Base-by-base conservation (phyloP, 257 asterid genomes). In the Verbascum thapsus region DNA sequence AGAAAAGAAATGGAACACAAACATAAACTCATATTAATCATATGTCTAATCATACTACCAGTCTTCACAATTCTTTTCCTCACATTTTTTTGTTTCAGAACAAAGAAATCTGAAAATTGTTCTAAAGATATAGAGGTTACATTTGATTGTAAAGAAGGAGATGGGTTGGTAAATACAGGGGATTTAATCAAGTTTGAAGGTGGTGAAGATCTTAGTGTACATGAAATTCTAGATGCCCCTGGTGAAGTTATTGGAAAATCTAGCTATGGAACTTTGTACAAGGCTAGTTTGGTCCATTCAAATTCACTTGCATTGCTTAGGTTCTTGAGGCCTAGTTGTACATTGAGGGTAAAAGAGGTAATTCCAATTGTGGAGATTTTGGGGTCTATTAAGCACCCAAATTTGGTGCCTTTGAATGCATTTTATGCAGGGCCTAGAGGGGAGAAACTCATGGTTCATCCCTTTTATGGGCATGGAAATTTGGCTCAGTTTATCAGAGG, bases 171-270 rank as follows among this genome's bases (percentile, higher is more conserved):
- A 5, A 56, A 62, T 18, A 55, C 55, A 56, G 91, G 80, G 83
- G 94, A 69, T 40, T 75, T 89, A 74, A 74, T 89, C 23, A 84
- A 74, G 77, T 89, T 89, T 59, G 67, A 78, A 40, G 95, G 92
- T 9, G 87, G 87, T 59, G 91, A 85, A 72, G 82, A 78, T 76
- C 90, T 89, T 0, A 74, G 68, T 51, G 83, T 73, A 5, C 58
- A 72, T 66, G 94, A 83, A 53, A 83, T 89, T 51, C 85, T 89
- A 3, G 97, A 89, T 51, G 97, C 97, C 42, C 94, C 97, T 7
- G 95, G 97, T 35, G 97, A 89, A 63, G 97, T 89, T 45, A 89
- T 89, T 19, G 94, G 94, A 19, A 89, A 89, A 73, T 89, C 97
- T 8, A 72, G 81, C 60, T 87, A 81, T 74, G 97, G 97, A 58